Evolutionary conservation across 2,329 filamentous ascomycete species (phyloP).

Genomic region (Chrysoporthe deuterocubensis): DNA sequence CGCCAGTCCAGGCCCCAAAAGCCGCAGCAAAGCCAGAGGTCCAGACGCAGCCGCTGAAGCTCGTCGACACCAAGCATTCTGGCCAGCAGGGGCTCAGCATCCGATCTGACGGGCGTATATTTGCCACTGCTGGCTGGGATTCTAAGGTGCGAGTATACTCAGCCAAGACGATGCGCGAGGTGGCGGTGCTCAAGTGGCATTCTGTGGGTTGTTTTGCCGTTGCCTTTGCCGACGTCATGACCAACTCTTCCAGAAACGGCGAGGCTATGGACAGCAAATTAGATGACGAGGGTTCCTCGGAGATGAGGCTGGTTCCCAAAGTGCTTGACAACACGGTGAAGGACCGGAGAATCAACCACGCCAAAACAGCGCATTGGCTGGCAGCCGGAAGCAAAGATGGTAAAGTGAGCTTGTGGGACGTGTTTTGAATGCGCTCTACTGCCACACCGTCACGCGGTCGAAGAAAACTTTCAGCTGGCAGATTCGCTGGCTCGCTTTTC

Average conservation of each 20-base stretch:
- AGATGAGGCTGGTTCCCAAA: constrained; percentile 33
- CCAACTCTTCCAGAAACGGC: background rate
- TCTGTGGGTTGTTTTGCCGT: constrained; percentile 83
- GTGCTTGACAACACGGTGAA: constrained; percentile 56
- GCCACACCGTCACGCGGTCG: background rate
- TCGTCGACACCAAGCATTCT: constrained; percentile 79
- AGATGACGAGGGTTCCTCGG: constrained; percentile 28
- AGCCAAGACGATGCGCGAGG: constrained; percentile 76
- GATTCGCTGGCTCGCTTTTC: background rate
- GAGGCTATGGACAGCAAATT: constrained; percentile 4
- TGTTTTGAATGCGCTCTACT: constrained; percentile 64
- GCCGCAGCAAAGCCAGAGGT: constrained; percentile 21
- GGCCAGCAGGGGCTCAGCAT: constrained; percentile 84
- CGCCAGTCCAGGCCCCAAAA: constrained; percentile 21
- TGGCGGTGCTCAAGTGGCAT: constrained; percentile 95
- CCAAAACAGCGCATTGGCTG: constrained; percentile 81
- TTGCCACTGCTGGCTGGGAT: constrained; percentile 95
- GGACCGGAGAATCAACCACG: constrained; percentile 65
- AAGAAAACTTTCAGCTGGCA: background rate
- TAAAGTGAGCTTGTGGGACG: constrained; percentile 93
- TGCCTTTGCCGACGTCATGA: constrained; percentile 63
- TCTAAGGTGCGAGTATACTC: constrained; percentile 80
- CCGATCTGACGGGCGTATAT: constrained; percentile 78
- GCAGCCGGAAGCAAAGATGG: constrained; percentile 93
- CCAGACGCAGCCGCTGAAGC: constrained; percentile 58